Base-by-base conservation (phyloP, 2,329 filamentous ascomycete species). In the Alternaria viburni region DNA sequence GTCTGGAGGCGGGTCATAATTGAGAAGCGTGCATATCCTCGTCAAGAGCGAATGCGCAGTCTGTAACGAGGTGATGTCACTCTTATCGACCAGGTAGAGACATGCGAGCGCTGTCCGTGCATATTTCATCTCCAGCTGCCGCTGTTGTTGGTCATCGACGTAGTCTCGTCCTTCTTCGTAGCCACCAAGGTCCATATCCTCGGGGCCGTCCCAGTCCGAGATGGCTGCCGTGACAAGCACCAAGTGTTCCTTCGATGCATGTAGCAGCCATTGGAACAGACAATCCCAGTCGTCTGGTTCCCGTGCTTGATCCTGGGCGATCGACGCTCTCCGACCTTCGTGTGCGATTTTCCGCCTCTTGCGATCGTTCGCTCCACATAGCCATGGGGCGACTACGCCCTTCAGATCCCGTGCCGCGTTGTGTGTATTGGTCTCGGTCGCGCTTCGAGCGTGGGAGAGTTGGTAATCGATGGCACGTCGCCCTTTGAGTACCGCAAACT, bases 131-230 rank as follows among this genome's bases (percentile, higher is more conserved):
- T 90, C 86, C 5, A 93, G 81, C 65, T 87, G 85, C 32, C 83
- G 81, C 68, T 88, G 86, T 49, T 88, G 83, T 4, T 87, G 83
- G 51, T 91, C 88, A 51, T 86, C 85, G 52, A 93, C 76, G 80
- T 87, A 88, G 51, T 84, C 78, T 3, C 82, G 82, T 8, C 77
- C 77, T 26, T 81, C 79, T 44, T 85, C 84, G 68, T 85, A 87
- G 12, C 86, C 87, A 4, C 89, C 90, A 5, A 93, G 76, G 68
- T 93, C 90, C 50, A 90, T 84, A 72, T 94, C 91, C 7, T 83
- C 82, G 0, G 91, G 90, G 0, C 91, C 92, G 70, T 90, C 88
- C 91, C 91, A 95, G 67, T 91, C 86, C 64, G 89, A 86, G 32
- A 93, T 82, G 8, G 86, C 88, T 52, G 84, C 83, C 30, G 89